Conservation (phyloP, 2,329 filamentous ascomycete genomes). For the Coniochaeta sp. region DNA sequence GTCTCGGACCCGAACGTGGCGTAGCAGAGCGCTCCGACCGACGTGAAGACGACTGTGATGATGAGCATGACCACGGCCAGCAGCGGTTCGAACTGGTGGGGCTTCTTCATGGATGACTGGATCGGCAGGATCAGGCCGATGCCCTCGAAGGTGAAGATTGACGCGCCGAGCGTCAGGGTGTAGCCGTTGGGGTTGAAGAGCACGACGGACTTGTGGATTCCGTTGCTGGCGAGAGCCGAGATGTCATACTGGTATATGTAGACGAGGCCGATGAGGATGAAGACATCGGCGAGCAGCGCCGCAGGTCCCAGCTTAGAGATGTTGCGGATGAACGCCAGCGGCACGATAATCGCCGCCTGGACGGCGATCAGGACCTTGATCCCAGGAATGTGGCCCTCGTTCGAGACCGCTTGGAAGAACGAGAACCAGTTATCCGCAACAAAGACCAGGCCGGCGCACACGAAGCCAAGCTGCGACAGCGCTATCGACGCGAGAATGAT, state of each 20-base stretch:
- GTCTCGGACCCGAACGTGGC: slow-evolving; percentile 64
- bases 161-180: slow-evolving; percentile 63
- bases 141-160: slow-evolving; percentile 74
- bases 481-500: slow-evolving; percentile 65
- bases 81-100: slow-evolving; percentile 58
- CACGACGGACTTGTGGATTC: slow-evolving; percentile 53
- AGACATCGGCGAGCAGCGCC: slow-evolving; percentile 63
- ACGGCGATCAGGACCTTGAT: slow-evolving; percentile 55
- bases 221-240: slow-evolving; percentile 42
- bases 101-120: slow-evolving; percentile 66
- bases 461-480: slow-evolving; percentile 70
- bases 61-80: slow-evolving; percentile 64
- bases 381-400: slow-evolving; percentile 40
- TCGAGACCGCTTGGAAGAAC: slow-evolving; percentile 57
- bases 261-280: slow-evolving; percentile 61
- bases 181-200: slow-evolving; percentile 64
- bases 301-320: slow-evolving; percentile 66
- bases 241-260: slow-evolving; percentile 73
- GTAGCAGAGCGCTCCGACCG: slow-evolving; percentile 66
- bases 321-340: slow-evolving; percentile 63
- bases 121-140: slow-evolving; percentile 73
- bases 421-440: slow-evolving; percentile 66
- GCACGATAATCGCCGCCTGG: slow-evolving; percentile 58
- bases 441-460: slow-evolving; percentile 72
- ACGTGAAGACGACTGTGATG: slow-evolving; percentile 66